phyloP scores from a whole-genome alignment of 805 yeast genomes.

The Sungouiella blattae region DNA sequence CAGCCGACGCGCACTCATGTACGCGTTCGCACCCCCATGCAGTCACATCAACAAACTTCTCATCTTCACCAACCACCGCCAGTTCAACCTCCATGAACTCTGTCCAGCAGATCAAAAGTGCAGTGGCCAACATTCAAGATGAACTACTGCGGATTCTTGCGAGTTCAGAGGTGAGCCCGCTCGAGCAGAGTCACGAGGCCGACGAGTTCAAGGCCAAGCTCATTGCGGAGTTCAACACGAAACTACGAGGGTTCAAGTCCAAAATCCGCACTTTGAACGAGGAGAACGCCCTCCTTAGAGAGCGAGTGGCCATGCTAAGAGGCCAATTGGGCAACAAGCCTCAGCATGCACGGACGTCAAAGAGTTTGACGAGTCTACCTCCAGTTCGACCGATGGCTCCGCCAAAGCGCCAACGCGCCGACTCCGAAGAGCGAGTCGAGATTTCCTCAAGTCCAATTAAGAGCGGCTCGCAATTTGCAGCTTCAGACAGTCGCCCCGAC shows the following conservation, averaged over 20 bases:
- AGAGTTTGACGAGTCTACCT: conserved; percentile 3
- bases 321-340: not conserved
- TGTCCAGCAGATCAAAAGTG: conserved; percentile 10
- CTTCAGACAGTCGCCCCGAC: too few species aligned
- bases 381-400: conserved; percentile 3
- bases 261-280: conserved; percentile 6
- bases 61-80: conserved; percentile 1
- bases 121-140: conserved; percentile 15
- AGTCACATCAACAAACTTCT: not conserved
- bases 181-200: conserved; percentile 3
- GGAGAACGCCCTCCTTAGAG: conserved; percentile 9
- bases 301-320: conserved; percentile 1
- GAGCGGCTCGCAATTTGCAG: too few species aligned
- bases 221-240: conserved; percentile 14
- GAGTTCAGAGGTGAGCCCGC: conserved; percentile 6
- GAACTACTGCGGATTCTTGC: conserved; percentile 11
- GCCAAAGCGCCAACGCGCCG: too few species aligned
- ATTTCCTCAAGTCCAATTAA: conserved; percentile 16
- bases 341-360: conserved; percentile 2
- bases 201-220: conserved; percentile 8
- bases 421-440: conserved; percentile 1
- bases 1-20: too few species aligned
- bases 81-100: conserved; percentile 8
- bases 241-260: conserved; percentile 10
- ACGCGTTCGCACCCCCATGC: not conserved